A percentile compares a stretch with the other conserved stretches of the same genome.
These are phyloP conservation scores for Allodekkera sacchari DNA, from an alignment of 805 yeast species.

Conservation along the genomic window DNA sequence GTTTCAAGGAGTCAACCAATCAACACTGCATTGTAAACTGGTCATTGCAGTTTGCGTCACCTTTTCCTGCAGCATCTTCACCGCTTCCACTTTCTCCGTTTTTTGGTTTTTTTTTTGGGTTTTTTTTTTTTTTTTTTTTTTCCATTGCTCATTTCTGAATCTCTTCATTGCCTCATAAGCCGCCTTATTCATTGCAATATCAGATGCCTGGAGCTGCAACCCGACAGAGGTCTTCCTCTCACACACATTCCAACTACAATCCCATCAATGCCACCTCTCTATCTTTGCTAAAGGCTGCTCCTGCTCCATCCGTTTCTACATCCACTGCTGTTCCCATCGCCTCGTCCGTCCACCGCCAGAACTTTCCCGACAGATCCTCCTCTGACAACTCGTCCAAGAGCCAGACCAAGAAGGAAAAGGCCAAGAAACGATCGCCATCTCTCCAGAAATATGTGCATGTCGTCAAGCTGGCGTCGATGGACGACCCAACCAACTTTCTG, in stretches of 20 bases:
- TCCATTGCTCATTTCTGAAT: no score
- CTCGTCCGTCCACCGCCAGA: constrained; percentile 3
- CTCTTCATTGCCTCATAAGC: no score
- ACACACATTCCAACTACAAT: constrained; percentile 24
- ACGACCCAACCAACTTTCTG: constrained; percentile 55
- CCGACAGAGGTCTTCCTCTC: constrained; percentile 26
- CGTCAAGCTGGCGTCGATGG: constrained; percentile 67
- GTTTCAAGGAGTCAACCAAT: no score
- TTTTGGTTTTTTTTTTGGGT: no score
- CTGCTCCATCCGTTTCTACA: constrained; percentile 7
- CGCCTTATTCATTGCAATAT: no score
- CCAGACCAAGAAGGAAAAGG: not conserved
- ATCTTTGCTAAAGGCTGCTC: constrained; percentile 5
- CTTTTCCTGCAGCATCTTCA: no score
- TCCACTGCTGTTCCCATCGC: constrained; percentile 5
- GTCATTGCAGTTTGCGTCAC: no score
- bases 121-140: no score
- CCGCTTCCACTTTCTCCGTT: no score
- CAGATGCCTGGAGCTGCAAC: no score
- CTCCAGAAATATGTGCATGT: constrained; percentile 40
- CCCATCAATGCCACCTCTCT: constrained; percentile 16
- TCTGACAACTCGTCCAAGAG: constrained; percentile 1
- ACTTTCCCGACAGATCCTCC: constrained; percentile 3
- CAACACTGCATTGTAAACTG: no score
- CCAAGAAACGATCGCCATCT: not conserved